phyloP scores from a whole-genome alignment of 495 filamentous ascomycete genomes.

The Jackrogersella minutella region DNA sequence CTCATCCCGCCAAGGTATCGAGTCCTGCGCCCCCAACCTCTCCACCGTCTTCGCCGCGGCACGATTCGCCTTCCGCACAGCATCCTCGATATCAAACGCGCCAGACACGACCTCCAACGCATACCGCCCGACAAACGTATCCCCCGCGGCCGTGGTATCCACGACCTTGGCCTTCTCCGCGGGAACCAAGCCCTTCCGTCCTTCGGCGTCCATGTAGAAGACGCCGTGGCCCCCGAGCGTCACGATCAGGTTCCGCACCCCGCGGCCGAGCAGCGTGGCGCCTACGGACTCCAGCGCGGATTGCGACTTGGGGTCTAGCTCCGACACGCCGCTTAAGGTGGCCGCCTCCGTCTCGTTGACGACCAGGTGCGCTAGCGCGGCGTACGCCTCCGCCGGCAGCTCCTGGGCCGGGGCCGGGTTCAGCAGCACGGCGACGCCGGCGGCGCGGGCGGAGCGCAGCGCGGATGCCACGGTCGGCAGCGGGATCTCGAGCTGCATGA shows the following conservation, averaged over 20 bases:
- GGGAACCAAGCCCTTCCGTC: conserved; percentile 54
- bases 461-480: conserved; percentile 73
- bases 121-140: conserved; percentile 93
- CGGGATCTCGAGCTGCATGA: conserved; percentile 92
- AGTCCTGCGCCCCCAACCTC: conserved; percentile 79
- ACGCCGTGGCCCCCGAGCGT: conserved; percentile 84
- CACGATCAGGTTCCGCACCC: conserved; percentile 79
- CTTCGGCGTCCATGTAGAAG: conserved; percentile 60
- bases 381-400: conserved; percentile 72
- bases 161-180: conserved; percentile 75
- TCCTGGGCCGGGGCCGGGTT: conserved; percentile 85
- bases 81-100: conserved; percentile 62
- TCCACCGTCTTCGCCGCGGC: conserved; percentile 82
- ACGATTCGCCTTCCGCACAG: conserved; percentile 72
- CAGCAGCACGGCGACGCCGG: conserved; percentile 68
- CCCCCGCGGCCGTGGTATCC: conserved; percentile 94
- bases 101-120: conserved; percentile 68
- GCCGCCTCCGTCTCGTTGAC: conserved; percentile 93
- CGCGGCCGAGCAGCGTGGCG: conserved; percentile 66
- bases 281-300: conserved; percentile 57
- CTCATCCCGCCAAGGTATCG: conserved; percentile 90
- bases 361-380: conserved; percentile 77
- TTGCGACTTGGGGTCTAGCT: conserved; percentile 59
- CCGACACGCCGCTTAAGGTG: conserved; percentile 65
- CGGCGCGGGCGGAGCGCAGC: conserved; percentile 60